Base-by-base conservation (phyloP, 2,329 filamentous ascomycete species). In the Thyridium curvatum region DNA sequence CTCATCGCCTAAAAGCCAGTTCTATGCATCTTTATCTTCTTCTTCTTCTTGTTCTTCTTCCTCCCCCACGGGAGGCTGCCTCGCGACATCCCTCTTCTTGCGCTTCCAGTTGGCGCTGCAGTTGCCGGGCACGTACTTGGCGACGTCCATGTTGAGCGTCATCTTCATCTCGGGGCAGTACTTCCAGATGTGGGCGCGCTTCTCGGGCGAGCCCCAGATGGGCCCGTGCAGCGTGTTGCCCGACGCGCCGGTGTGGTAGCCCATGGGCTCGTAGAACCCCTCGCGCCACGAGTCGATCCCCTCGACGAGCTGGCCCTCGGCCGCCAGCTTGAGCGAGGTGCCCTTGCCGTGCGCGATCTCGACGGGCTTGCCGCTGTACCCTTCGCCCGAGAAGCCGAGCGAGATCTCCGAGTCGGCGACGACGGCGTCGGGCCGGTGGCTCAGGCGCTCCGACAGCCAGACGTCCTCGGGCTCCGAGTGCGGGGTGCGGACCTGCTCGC, bases 151-250 rank as follows among this genome's bases (percentile, higher is more conserved):
- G 31, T 57, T 56, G 17, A 76, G 50, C 36, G 64, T 72, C 61
- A 76, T 69, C 59, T 75, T 75, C 10, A 77, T 60, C 48, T 77
- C 72, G 1, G 72, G 72, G 40, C 72, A 76, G 49, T 76, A 76
- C n/a, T 65, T 58, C 65, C 67, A 74, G 30, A 75, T 69, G 40
- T 72, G 64, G 40, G 62, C 61, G n/a, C 72, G 56, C 50, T 61
- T 47, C 42, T 62, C 55, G 0, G 64, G 64, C 12, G 57, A 64
- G n/a, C 67, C 67, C 71, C 71, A 76, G 18, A 75, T 65, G 1
- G 53, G 58, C 6, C 49, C 41, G 40, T 70, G 66, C 12, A 75
- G 52, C 35, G 52, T 60, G 6, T 48, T 48, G 26, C 72, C 72
- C 38, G 64, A 64, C 21, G 5, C 64, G 14, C 71, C 71, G 1